Evolutionary conservation across 2,329 filamentous ascomycete genomes (phyloP).

Genomic region (Delphinella strobiligena): DNA sequence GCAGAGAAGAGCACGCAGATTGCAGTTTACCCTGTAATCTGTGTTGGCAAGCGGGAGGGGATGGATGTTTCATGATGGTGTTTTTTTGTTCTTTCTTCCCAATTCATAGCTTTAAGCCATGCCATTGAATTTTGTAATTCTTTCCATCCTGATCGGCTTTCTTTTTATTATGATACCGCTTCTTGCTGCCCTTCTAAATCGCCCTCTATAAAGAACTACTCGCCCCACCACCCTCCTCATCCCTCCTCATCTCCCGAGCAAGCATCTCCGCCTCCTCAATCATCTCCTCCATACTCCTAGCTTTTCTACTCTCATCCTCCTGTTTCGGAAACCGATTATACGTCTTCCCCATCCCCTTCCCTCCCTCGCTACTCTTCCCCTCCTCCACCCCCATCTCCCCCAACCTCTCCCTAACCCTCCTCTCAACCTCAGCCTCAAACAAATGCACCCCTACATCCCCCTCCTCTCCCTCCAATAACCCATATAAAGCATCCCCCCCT

Average conservation of each 20-base stretch:
- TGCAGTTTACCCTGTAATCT: too few species aligned
- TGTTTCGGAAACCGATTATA: conserved; percentile 50
- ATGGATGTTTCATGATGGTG: too few species aligned
- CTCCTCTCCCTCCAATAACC: conserved; percentile 68
- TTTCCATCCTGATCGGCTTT: too few species aligned
- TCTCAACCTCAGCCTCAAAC: conserved; percentile 36
- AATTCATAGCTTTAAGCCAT: too few species aligned
- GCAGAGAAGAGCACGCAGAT: too few species aligned
- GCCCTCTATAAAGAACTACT: too few species aligned
- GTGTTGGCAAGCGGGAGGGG: too few species aligned
- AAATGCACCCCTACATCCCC: conserved; percentile 68
- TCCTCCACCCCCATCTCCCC: conserved; percentile 69
- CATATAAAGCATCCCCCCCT: conserved; percentile 66
- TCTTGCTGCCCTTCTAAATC: neutral
- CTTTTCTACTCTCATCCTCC: conserved; percentile 51
- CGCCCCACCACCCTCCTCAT: conserved; percentile 17
- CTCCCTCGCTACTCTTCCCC: conserved; percentile 28
- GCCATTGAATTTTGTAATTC: too few species aligned
- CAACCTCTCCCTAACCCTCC: conserved; percentile 17
- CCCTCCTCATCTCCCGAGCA: conserved; percentile 41
- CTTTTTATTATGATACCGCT: too few species aligned
- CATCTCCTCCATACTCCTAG: conserved; percentile 67
- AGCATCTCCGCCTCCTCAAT: conserved; percentile 60
- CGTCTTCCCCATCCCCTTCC: conserved; percentile 24
- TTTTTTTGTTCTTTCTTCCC: too few species aligned